Percentiles rank a stretch among this genome's conserved stretches.
These are phyloP conservation scores for Crithidia sp. DNA, from an alignment of 208 protist genomes.

Conservation along the genomic window DNA sequence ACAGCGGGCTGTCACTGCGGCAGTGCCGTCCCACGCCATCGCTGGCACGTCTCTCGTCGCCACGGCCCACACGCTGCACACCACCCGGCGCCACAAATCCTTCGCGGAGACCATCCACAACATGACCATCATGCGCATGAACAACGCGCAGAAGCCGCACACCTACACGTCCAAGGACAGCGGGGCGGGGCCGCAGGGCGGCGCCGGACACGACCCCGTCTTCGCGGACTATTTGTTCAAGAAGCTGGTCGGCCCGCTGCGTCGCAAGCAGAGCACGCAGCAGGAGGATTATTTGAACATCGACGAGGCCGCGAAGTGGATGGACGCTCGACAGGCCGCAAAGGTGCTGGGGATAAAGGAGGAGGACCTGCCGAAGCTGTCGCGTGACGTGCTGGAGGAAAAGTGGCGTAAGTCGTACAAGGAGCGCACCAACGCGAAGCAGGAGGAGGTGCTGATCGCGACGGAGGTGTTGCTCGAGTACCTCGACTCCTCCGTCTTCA, in stretches of 20 bases:
- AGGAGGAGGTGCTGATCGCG: constrained; percentile 82
- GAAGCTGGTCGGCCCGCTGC: constrained; percentile 58
- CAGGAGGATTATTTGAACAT: constrained; percentile 76
- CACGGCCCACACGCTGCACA: neutral
- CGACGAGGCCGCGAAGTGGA: constrained; percentile 82
- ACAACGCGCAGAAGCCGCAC: constrained; percentile 31
- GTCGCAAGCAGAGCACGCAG: constrained; percentile 57
- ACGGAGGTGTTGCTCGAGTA: constrained; percentile 89
- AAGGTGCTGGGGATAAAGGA: constrained; percentile 86
- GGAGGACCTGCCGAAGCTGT: constrained; percentile 67
- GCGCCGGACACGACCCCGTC: constrained; percentile 47
- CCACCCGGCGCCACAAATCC: constrained; percentile 35
- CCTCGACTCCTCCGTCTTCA: constrained; percentile 68
- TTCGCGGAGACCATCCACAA: constrained; percentile 41
- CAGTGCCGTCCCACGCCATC: neutral
- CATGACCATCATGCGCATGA: constrained; percentile 50
- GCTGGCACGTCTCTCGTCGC: neutral
- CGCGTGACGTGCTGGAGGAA: constrained; percentile 50
- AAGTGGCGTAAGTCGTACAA: constrained; percentile 65
- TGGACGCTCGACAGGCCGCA: constrained; percentile 77
- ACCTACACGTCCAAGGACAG: constrained; percentile 56
- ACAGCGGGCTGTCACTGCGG: neutral
- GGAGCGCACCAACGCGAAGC: constrained; percentile 56
- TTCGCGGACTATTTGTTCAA: constrained; percentile 28
- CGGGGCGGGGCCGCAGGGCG: constrained; percentile 31